phyloP scores from a whole-genome alignment of 352 stramenopile genomes.

The Elongisporangium undulatum region DNA sequence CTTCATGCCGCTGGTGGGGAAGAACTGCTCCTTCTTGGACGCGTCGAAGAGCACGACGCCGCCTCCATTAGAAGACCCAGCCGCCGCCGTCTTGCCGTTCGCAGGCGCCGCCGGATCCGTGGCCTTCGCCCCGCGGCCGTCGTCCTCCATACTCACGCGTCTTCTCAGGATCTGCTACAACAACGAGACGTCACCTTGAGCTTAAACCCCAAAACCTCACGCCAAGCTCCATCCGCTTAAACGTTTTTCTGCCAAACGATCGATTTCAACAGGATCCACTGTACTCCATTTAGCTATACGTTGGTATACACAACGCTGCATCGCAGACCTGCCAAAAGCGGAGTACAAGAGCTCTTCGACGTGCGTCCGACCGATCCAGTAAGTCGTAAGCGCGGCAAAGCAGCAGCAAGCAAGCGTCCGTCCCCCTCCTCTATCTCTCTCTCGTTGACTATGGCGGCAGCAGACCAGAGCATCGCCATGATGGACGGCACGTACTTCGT shows the following conservation, averaged over 20 bases:
- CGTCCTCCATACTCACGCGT: not conserved
- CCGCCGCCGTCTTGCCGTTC: not conserved
- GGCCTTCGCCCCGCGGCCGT: not conserved
- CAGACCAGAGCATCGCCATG: constrained; percentile 90
- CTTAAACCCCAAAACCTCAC: not conserved
- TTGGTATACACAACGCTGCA: not conserved
- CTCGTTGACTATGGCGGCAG: constrained; percentile 44
- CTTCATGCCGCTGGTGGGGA: constrained; percentile 90
- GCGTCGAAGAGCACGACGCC: constrained; percentile 85
- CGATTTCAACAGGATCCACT: too few species aligned
- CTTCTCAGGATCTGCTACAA: not conserved
- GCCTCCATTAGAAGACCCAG: not conserved
- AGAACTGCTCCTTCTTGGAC: constrained; percentile 93
- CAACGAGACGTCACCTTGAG: not conserved
- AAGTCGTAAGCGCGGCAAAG: not conserved
- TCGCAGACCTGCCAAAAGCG: not conserved
- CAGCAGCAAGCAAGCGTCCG: not conserved
- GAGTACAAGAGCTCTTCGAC: not conserved
- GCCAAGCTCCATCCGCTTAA: too few species aligned
- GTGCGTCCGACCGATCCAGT: not conserved
- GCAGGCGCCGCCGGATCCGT: not conserved
- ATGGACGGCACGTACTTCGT: constrained; percentile 98
- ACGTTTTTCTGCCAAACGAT: too few species aligned
- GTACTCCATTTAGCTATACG: too few species aligned
- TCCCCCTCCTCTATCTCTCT: not conserved